Percentiles rank a stretch among this genome's conserved stretches.
phyloP scores from a whole-genome alignment of 2,329 filamentous ascomycete genomes.

The Cytospora paraplurivora region DNA sequence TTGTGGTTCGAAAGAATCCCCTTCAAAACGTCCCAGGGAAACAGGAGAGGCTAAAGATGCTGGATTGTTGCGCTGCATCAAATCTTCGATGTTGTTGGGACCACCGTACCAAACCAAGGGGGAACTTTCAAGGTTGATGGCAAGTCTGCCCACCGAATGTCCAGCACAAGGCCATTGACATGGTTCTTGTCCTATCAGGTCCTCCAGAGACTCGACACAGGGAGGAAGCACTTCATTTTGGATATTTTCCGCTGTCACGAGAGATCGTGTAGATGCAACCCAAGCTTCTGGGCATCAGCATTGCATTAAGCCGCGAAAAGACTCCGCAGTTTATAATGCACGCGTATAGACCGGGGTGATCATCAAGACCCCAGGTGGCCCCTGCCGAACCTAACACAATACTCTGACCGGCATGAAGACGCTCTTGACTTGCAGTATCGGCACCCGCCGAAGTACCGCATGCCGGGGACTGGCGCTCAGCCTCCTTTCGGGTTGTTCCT shows the following conservation, averaged over 20 bases:
- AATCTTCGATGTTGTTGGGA: constrained; percentile 7
- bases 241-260: background rate
- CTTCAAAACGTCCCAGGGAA: constrained; percentile 14
- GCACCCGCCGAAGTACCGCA: background rate
- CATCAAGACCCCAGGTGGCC: background rate
- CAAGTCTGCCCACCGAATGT: background rate
- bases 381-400: background rate
- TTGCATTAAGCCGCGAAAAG: background rate
- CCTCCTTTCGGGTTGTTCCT: background rate
- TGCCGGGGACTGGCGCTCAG: background rate
- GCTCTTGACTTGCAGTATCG: background rate
- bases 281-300: background rate
- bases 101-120: constrained; percentile 5
- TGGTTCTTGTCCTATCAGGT: constrained; percentile 2
- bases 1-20: background rate
- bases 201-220: constrained; percentile 1
- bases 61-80: constrained; percentile 4
- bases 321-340: background rate
- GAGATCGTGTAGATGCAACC: background rate
- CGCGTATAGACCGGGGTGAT: background rate
- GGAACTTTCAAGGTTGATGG: background rate
- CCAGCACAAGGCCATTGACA: background rate
- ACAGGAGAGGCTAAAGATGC: constrained; percentile 9
- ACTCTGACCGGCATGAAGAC: background rate
- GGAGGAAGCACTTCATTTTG: constrained; percentile 5